Conservation (phyloP, 164 flowering plant species). For the Vitis rupestris region DNA sequence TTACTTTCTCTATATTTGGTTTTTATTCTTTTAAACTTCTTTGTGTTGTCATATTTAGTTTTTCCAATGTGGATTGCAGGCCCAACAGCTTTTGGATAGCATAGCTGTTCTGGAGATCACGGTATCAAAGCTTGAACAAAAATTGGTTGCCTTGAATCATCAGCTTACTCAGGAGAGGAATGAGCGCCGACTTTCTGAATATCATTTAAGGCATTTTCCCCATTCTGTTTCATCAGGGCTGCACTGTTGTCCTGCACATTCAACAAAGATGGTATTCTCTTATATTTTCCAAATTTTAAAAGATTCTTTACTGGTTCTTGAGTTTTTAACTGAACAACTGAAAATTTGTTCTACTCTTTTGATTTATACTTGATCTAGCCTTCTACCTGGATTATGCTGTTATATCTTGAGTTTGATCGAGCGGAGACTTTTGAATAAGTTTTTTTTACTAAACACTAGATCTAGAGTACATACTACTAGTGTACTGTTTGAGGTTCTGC, state of each 20-base stretch:
- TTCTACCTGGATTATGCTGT: too few relatives aligned
- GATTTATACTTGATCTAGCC: too few relatives aligned
- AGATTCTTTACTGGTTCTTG: too few relatives aligned
- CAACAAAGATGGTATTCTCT: conserved; percentile 2
- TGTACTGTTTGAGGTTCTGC: too few relatives aligned
- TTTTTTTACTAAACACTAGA: too few relatives aligned
- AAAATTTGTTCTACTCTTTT: too few relatives aligned
- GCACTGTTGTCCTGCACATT: conserved; percentile 5
- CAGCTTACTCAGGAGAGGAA: conserved; percentile 47
- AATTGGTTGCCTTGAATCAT: conserved; percentile 30
- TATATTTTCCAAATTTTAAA: too few relatives aligned
- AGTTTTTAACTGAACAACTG: too few relatives aligned
- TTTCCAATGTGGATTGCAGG: conserved; percentile 19
- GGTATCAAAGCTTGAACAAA: conserved; percentile 44
- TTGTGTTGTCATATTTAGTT: too few relatives aligned
- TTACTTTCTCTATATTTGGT: conserved; percentile 5
- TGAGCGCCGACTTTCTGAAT: conserved; percentile 46
- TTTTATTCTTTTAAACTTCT: not conserved
- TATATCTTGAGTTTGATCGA: too few relatives aligned
- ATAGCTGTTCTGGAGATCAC: conserved; percentile 36
- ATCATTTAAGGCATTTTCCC: conserved; percentile 26
- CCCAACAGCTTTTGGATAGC: conserved; percentile 34
- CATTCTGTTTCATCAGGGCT: conserved; percentile 8
- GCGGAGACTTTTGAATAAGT: too few relatives aligned
- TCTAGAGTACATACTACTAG: too few relatives aligned